These are phyloP conservation scores for Cadophora gregata DNA, from an alignment of 2,329 filamentous ascomycete genomes.

Conservation along the genomic window DNA sequence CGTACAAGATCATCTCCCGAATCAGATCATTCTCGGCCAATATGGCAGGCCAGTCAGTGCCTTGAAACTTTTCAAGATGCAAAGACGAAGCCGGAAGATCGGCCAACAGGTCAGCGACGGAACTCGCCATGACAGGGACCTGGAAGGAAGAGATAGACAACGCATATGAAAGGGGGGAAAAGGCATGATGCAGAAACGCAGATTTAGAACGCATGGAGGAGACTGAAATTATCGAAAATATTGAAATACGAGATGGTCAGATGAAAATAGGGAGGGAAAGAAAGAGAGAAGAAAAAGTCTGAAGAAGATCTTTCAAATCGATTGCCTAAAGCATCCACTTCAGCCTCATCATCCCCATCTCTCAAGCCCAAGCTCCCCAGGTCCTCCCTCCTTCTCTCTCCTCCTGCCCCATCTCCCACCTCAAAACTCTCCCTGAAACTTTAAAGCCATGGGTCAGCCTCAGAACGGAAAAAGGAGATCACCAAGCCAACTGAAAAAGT, in stretches of 20 bases:
- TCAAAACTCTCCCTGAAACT: not conserved
- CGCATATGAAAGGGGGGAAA: not conserved
- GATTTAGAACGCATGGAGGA: not conserved
- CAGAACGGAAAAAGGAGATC: slow-evolving; percentile 5
- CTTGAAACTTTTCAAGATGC: not conserved
- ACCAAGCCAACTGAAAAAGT: slow-evolving; percentile 3
- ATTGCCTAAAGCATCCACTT: slow-evolving; percentile 7
- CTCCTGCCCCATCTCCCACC: not conserved
- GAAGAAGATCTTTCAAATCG: slow-evolving; percentile 7
- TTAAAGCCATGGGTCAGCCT: not conserved
- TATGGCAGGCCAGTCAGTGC: not conserved
- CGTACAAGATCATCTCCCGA: not conserved
- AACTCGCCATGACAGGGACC: not conserved
- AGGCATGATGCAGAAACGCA: not conserved
- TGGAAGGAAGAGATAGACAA: not conserved
- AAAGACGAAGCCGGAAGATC: not conserved
- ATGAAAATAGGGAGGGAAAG: not conserved
- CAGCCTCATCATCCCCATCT: slow-evolving; percentile 4
- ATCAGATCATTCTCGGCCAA: slow-evolving; percentile 11
- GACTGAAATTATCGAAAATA: not conserved
- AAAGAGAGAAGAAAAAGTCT: not conserved
- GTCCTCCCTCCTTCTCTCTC: not conserved
- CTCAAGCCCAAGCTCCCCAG: slow-evolving; percentile 9
- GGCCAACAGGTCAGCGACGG: not conserved
- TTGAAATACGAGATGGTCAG: not conserved